Conservation (phyloP, 495 filamentous ascomycete genomes). For the Talaromyces stipitatus region DNA sequence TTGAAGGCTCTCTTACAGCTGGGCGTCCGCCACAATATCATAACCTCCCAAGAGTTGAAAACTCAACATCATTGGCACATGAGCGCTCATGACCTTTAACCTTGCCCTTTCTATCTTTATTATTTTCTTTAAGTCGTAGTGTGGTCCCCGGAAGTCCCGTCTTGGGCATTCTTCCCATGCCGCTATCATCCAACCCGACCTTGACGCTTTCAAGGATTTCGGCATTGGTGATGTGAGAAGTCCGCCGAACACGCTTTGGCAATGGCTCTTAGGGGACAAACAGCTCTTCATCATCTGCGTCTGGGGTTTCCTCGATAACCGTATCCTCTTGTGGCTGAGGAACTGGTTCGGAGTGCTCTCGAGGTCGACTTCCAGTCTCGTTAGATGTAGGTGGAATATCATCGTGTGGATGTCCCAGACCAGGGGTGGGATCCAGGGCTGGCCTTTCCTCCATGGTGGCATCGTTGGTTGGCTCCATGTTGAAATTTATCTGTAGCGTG, state of each 20-base stretch:
- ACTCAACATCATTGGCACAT: neutral
- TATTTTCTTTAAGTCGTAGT: neutral
- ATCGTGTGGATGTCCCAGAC: neutral
- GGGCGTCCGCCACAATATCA: constrained; percentile 14
- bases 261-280: neutral
- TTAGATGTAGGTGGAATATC: neutral
- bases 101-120: no score
- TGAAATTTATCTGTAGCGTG: neutral
- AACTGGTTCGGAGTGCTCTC: neutral
- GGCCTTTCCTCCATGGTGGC: neutral
- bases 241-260: neutral
- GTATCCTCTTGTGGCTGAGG: neutral
- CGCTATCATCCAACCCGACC: neutral
- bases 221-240: neutral
- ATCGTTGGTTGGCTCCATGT: neutral
- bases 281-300: constrained; percentile 4
- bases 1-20: constrained; percentile 3
- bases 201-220: neutral
- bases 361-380: neutral
- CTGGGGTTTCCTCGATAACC: neutral
- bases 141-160: neutral
- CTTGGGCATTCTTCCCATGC: neutral
- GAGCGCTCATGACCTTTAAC: neutral
- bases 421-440: neutral
- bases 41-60: constrained; percentile 3